A percentile compares a stretch with the other conserved stretches of the same genome.
These are phyloP conservation scores for Apium graveolens DNA, from an alignment of 129 eudicot genomes.

Conservation along the genomic window DNA sequence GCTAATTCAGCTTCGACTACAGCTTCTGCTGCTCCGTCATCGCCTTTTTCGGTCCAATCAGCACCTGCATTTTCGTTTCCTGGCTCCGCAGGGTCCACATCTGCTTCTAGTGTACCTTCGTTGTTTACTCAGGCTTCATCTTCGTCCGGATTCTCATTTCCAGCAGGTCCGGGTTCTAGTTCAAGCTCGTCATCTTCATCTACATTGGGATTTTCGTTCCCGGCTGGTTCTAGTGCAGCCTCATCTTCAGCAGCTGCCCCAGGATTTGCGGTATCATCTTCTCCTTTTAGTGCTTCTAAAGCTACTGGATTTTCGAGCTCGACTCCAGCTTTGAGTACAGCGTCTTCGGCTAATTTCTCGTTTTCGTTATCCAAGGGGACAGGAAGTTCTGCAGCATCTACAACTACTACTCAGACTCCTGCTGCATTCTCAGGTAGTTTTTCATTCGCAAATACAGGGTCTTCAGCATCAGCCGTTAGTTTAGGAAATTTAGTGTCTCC, in stretches of 20 bases:
- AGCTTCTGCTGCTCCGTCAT: neutral
- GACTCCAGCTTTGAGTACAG: slow-evolving; percentile 15
- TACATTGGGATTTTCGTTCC: slow-evolving; percentile 4
- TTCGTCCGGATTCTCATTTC: neutral
- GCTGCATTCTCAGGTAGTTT: slow-evolving; percentile 28
- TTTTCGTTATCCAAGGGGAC: slow-evolving; percentile 9
- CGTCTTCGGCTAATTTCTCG: slow-evolving; percentile 26
- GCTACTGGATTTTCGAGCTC: slow-evolving; percentile 16
- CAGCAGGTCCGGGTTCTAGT: neutral
- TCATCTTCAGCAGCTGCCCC: slow-evolving; percentile 9
- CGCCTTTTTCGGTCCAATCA: neutral
- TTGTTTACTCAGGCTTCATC: neutral
- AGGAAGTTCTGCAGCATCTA: slow-evolving; percentile 17
- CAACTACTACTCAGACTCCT: slow-evolving; percentile 9
- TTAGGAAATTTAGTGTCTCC: slow-evolving; percentile 12
- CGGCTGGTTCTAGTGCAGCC: neutral
- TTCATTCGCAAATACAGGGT: slow-evolving; percentile 28
- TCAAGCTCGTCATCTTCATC: neutral
- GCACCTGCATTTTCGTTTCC: slow-evolving; percentile 4
- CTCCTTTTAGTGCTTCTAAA: neutral
- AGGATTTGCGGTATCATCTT: neutral
- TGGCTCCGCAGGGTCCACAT: neutral
- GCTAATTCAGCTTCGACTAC: neutral
- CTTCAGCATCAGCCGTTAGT: slow-evolving; percentile 20
- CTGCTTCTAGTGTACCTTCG: neutral